These are phyloP conservation scores for Medicago ruthenica DNA, from an alignment of 306 rosid genomes.

Conservation along the genomic window DNA sequence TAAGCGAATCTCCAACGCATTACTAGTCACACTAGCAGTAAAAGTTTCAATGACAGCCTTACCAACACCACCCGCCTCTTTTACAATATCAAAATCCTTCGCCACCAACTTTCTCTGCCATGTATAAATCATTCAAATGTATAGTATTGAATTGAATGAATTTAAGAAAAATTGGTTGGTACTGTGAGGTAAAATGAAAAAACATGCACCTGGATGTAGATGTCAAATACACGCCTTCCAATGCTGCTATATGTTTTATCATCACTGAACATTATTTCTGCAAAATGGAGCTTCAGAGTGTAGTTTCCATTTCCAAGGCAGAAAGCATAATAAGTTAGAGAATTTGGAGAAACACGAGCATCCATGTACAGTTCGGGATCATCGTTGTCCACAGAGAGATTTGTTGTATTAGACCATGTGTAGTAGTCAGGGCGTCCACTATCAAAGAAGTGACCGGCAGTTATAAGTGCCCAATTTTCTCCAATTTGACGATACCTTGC, in stretches of 20 bases:
- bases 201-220: conserved; percentile 61
- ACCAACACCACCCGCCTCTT: conserved; percentile 48
- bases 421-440: conserved; percentile 24
- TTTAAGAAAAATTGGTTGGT: conserved; percentile 21
- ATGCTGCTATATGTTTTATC: conserved; percentile 44
- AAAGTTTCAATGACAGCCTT: conserved; percentile 18
- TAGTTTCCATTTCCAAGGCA: conserved; percentile 63
- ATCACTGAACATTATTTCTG: conserved; percentile 50
- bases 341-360: conserved; percentile 73
- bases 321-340: conserved; percentile 64
- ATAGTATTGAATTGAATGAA: not conserved
- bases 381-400: conserved; percentile 34
- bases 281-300: conserved; percentile 60
- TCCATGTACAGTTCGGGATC: conserved; percentile 51
- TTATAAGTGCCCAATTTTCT: conserved; percentile 64
- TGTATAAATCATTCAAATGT: not conserved
- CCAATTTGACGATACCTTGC: conserved; percentile 24
- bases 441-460: conserved; percentile 59
- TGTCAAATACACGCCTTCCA: conserved; percentile 65
- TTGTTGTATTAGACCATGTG: conserved; percentile 35
- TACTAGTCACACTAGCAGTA: conserved; percentile 21
- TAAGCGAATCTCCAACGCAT: conserved; percentile 40
- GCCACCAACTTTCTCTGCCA: conserved; percentile 36
- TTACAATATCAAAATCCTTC: conserved; percentile 50
- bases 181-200: conserved; percentile 10